phyloP scores from a whole-genome alignment of 148 eudicot species.

The Pouteria glomerata region DNA sequence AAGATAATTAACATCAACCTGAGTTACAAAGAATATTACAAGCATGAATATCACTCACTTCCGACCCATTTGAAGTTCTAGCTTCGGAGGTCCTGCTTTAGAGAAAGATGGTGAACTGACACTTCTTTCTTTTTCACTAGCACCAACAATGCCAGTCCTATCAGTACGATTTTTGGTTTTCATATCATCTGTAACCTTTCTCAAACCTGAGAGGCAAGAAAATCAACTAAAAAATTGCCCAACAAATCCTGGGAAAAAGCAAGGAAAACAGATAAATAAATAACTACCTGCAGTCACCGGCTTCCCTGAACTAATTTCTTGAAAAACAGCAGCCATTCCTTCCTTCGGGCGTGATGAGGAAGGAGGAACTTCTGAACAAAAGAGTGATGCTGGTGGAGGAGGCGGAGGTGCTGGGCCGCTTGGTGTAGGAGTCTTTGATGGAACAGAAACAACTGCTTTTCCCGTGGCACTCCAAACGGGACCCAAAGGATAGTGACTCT shows the following conservation, averaged over 20 bases:
- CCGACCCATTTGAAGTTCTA: conserved; percentile 98
- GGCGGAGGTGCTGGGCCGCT: conserved; percentile 77
- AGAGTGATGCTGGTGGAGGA: conserved; percentile 83
- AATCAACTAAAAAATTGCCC: conserved; percentile 11
- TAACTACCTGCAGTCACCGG: conserved; percentile 60
- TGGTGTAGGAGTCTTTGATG: conserved; percentile 47
- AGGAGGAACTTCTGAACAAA: conserved; percentile 57
- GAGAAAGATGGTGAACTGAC: conserved; percentile 43
- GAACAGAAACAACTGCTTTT: conserved; percentile 48
- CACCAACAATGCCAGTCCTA: conserved; percentile 67
- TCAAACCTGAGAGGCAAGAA: conserved; percentile 50
- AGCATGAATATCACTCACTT: conserved; percentile 56
- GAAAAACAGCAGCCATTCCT: conserved; percentile 94
- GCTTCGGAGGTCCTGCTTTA: conserved; percentile 79
- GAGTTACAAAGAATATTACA: neutral
- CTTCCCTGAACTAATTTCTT: conserved; percentile 71
- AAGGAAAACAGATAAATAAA: neutral
- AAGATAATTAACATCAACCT: neutral
- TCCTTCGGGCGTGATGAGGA: conserved; percentile 68
- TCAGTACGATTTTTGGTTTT: conserved; percentile 85
- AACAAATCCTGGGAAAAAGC: neutral
- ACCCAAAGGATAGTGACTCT: conserved; percentile 78
- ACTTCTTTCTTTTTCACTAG: conserved; percentile 53
- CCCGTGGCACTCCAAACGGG: conserved; percentile 89
- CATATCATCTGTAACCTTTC: conserved; percentile 89